Evolutionary conservation across 768 basidiomycete genomes (phyloP).

Genomic region (Serendipita sp.): DNA sequence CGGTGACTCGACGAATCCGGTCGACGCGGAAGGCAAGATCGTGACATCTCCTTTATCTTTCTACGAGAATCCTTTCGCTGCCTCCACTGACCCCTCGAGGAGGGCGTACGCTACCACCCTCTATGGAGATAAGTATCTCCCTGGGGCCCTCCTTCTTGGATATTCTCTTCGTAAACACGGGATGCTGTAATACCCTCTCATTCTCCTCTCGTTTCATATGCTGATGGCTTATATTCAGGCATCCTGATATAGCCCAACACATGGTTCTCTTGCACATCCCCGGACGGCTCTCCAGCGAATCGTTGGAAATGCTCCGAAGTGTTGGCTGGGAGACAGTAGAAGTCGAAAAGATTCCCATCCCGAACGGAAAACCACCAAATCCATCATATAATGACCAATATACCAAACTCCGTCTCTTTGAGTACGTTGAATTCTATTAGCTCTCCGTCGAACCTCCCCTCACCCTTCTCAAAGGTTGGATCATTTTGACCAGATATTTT

Average conservation of each 20-base stretch:
- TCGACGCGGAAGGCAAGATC: background rate
- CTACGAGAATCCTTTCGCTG: background rate
- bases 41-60: too few species aligned
- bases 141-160: slow-evolving; percentile 6
- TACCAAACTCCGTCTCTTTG: slow-evolving; percentile 7
- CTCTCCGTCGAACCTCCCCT: too few species aligned
- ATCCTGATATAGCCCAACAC: background rate
- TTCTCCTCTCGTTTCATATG: too few species aligned
- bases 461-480: background rate
- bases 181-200: background rate
- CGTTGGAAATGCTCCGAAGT: background rate
- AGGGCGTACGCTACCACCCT: slow-evolving; percentile 6
- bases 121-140: slow-evolving; percentile 5
- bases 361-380: background rate
- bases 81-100: background rate
- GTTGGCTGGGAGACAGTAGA: background rate
- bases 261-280: slow-evolving; percentile 7
- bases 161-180: slow-evolving; percentile 6
- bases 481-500: slow-evolving; percentile 6
- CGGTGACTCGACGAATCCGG: too few species aligned
- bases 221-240: background rate
- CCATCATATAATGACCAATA: slow-evolving; percentile 7
- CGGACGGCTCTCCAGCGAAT: background rate
- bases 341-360: background rate
- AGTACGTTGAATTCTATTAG: background rate